Evolutionary conservation across 2,329 filamentous ascomycete species (phyloP), one percentile per base, ranked within the genome.

Genomic region (Mycogone perniciosa): DNA sequence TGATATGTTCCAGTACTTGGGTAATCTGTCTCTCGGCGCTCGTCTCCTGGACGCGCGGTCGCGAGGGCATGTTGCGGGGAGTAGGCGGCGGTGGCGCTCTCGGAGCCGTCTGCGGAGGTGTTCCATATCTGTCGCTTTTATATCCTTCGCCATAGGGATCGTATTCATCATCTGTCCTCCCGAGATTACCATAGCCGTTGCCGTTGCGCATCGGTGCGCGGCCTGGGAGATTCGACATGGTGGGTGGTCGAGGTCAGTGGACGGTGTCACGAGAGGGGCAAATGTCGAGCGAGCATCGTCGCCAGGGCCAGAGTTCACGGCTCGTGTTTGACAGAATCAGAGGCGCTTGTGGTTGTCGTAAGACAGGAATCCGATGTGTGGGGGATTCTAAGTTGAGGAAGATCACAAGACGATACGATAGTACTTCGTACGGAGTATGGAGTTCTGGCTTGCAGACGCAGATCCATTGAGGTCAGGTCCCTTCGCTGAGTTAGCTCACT

Each of bases 1-100:
- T 85, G 62, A 99, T 96, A 59, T 88, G 84, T 58, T 89, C 84
- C 44, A 97, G 76, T 2, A 96, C 81, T 59, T 81, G 75, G 45
- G 71, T 69, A 53, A 82, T 81, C 64, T 81, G 76, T 44, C 75
- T 69, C 65, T 81, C 77, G 48, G 77, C 77, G 56, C 69, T 77
- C 40, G 76, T 73, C 59, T 69, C 71, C 54, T 61, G 70, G 56
- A 67, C 64, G 57, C 64, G 64, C 48, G 64, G 56, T 49, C 69
- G 60, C 31, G 69, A 70, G 29, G 67, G 58, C 63, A 67, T 65
- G 51, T 59, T 62, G 50, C 67, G 65, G 44, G 65, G 57, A 46
- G 55, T 60, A 40, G 29, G 44, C 27, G 60, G 59, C 44, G 62
- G 61, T 40, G 63, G 60, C 37, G 54, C 63, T 57, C 62, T 65